Base-by-base conservation (phyloP, 2,329 filamentous ascomycete species). In the Sporothrix schenckii region DNA sequence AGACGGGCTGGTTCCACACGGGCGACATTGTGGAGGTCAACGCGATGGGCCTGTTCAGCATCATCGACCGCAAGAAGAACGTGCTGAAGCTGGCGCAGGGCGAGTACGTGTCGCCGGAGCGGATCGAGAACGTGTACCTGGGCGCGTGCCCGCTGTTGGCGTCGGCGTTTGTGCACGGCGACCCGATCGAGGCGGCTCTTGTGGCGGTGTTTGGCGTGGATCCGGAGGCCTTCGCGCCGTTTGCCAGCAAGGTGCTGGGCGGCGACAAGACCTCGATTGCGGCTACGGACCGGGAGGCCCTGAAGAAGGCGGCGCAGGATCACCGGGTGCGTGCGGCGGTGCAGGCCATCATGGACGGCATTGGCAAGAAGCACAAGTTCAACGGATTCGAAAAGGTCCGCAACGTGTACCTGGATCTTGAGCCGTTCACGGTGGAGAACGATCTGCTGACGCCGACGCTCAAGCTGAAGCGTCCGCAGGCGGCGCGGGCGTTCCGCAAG, bases 1-100 rank as follows among this genome's bases (percentile, higher is more conserved):
- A 97, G 74, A 72, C 66, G 34, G 95, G 95, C 72, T 99, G 95
- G 95, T 98, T 99, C 87, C 91, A 92, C 79, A 97, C 93, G 0
- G 95, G 95, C 69, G 95, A 99, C 77, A 94, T 99, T 74, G 92
- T 89, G 77, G 87, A 89, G 74, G 85, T 99, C 30, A 95, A 99
- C 80, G 89, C 89, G 75, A 81, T 92, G 77, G 95, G 95, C 73
- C 92, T 94, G 72, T 91, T 98, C 84, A 89, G 88, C 80, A 97
- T 99, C 80, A 91, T 99, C 76, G 95, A 99, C 81, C 93, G 95
- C 76, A 91, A 93, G 82, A 99, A 99, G 91, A 98, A 98, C 81
- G 92, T 99, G n/a, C 88, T 99, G 78, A 99, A 99, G 86, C 88
- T 99, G 70, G 90, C 94, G 0, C 95, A 99, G 81, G 95, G 95